Evolutionary conservation across 164 flowering plant species (phyloP).

Genomic region (Annona cherimola): DNA sequence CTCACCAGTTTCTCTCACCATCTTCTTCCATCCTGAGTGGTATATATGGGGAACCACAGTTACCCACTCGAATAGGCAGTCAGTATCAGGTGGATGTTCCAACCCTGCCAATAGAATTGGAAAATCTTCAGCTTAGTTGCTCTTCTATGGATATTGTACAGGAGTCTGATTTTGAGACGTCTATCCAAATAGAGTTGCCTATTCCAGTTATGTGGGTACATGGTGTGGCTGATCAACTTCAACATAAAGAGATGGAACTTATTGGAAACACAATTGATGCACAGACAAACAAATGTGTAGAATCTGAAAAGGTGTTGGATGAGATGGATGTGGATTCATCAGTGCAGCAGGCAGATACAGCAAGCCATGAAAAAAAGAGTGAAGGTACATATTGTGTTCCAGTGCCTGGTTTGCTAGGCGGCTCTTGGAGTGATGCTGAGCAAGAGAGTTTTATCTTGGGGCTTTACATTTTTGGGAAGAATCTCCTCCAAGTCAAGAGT

Average conservation of each 20-base stretch:
- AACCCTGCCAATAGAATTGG: constrained; percentile 23
- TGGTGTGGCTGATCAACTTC: constrained; percentile 13
- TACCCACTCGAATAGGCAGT: constrained; percentile 64
- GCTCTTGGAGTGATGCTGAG: constrained; percentile 61
- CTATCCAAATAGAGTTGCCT: constrained; percentile 39
- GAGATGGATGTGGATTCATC: constrained; percentile 11
- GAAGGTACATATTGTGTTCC: constrained; percentile 13
- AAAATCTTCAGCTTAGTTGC: constrained; percentile 9
- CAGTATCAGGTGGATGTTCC: constrained; percentile 78
- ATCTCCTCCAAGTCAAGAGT: constrained; percentile 49
- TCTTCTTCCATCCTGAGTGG: constrained; percentile 24
- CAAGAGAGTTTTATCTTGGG: constrained; percentile 65
- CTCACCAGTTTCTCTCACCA: constrained; percentile 26
- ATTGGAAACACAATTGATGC: constrained; percentile 4
- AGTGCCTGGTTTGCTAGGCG: constrained; percentile 43
- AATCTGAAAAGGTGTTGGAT: constrained; percentile 6
- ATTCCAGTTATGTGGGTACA: constrained; percentile 47
- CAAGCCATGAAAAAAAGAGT: constrained; percentile 1
- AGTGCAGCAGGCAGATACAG: constrained; percentile 7
- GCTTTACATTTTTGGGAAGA: constrained; percentile 84
- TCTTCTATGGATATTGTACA: constrained; percentile 13
- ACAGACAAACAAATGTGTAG: constrained; percentile 7
- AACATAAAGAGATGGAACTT: constrained; percentile 15
- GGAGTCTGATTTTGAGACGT: constrained; percentile 10
- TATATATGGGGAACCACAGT: constrained; percentile 41